Evolutionary conservation across 2,329 filamentous ascomycete genomes (phyloP).

Genomic region (Thelonectria discophora): DNA sequence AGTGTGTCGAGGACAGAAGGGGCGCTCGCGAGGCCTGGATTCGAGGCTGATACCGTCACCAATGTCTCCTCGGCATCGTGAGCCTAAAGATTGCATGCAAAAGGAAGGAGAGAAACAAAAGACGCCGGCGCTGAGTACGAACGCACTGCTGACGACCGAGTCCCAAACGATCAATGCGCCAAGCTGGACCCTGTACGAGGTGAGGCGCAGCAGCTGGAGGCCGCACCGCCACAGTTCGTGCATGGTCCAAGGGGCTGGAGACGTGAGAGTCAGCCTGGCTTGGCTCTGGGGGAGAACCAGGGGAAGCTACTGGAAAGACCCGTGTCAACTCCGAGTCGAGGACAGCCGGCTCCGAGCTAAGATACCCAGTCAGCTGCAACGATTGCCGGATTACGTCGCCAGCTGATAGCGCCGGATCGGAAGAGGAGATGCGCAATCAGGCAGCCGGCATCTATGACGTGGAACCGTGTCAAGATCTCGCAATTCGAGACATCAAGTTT

Average conservation of each 20-base stretch:
- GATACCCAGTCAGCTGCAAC: constrained; percentile 30
- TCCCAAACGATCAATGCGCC: constrained; percentile 27
- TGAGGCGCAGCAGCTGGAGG: constrained; percentile 35
- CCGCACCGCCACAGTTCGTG: constrained; percentile 38
- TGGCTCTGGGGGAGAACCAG: constrained; percentile 7
- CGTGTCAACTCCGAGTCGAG: constrained; percentile 26
- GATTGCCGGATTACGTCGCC: constrained; percentile 17
- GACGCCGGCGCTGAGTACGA: constrained; percentile 13
- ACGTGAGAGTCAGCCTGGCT: constrained; percentile 18
- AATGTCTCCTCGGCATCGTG: constrained; percentile 30
- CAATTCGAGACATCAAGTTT: constrained; percentile 8
- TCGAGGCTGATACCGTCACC: constrained; percentile 27
- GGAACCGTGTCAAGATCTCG: constrained; percentile 3
- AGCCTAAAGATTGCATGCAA: constrained; percentile 8
- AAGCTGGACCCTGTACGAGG: constrained; percentile 20
- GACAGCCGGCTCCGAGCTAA: constrained; percentile 7
- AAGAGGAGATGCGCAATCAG: constrained; percentile 21
- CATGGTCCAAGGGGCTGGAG: constrained; percentile 19
- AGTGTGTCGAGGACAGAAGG: constrained; percentile 25
- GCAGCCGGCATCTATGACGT: constrained; percentile 15
- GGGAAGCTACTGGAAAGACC: constrained; percentile 31
- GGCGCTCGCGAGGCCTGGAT: constrained; percentile 17
- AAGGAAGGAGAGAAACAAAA: constrained; percentile 3
- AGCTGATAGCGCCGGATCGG: constrained; percentile 1
- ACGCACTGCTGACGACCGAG: constrained; percentile 33